Conservation (phyloP, 2,329 filamentous ascomycete genomes). For the Exophiala viscosa region DNA sequence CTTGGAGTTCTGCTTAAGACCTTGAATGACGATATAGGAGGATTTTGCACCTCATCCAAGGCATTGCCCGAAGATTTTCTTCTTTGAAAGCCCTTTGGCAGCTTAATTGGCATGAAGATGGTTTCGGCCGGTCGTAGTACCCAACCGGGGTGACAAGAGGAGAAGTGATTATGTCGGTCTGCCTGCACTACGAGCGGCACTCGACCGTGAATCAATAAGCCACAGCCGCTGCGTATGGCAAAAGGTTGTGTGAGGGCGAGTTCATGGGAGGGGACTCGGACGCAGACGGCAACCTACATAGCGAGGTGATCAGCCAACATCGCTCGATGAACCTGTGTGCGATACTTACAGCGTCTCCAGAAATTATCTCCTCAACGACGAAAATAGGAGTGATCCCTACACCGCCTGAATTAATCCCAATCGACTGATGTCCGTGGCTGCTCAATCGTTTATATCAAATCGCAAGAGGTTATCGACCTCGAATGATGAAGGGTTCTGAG, state of each 20-base stretch:
- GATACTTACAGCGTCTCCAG: slow-evolving; percentile 1
- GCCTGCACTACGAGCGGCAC: neutral
- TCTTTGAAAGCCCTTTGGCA: slow-evolving; percentile 51
- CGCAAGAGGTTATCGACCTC: slow-evolving; percentile 2
- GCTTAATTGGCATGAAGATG: slow-evolving; percentile 53
- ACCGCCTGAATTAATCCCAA: neutral
- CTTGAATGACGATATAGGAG: slow-evolving; percentile 47
- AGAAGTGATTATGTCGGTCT: slow-evolving; percentile 1
- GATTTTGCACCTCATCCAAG: slow-evolving; percentile 45
- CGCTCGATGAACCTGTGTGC: neutral
- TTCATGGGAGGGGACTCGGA: slow-evolving; percentile 15
- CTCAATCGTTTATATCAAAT: slow-evolving; percentile 15
- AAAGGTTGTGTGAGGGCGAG: slow-evolving; percentile 10
- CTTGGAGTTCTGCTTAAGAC: slow-evolving; percentile 50
- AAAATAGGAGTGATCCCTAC: neutral
- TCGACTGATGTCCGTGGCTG: slow-evolving; percentile 7
- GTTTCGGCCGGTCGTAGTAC: slow-evolving; percentile 11
- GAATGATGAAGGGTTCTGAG: slow-evolving; percentile 4
- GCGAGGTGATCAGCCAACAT: slow-evolving; percentile 13
- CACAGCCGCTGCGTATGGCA: slow-evolving; percentile 10
- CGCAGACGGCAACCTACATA: slow-evolving; percentile 20
- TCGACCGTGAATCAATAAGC: slow-evolving; percentile 5
- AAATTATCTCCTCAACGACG: neutral
- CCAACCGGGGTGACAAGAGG: slow-evolving; percentile 6
- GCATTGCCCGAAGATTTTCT: slow-evolving; percentile 55